Percentiles rank a stretch among this genome's conserved stretches.
These are phyloP conservation scores for Periconia digitata DNA, from an alignment of 2,329 filamentous ascomycete species.

Conservation along the genomic window DNA sequence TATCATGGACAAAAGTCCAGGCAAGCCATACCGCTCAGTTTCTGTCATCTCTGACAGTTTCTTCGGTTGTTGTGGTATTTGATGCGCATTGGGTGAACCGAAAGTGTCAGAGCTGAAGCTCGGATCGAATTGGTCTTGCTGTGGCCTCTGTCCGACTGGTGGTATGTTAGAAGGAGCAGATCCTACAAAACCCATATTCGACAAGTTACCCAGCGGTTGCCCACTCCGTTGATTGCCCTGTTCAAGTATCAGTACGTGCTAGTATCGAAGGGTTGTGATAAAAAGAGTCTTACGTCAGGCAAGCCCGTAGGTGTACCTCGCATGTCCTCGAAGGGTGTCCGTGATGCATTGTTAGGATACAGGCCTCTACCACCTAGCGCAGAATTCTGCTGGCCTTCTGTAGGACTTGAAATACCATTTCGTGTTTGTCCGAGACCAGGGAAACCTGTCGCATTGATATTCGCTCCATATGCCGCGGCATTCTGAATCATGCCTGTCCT, in stretches of 20 bases:
- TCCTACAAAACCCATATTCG: constrained; percentile 33
- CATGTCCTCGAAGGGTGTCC: constrained; percentile 36
- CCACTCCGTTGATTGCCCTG: constrained; percentile 29
- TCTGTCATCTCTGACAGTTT: constrained; percentile 61
- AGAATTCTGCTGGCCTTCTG: constrained; percentile 38
- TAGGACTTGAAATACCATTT: constrained; percentile 45
- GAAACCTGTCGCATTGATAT: constrained; percentile 40
- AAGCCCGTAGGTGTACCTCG: constrained; percentile 25
- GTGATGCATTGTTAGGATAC: constrained; percentile 24
- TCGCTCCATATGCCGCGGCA: constrained; percentile 47
- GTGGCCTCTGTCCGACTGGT: constrained; percentile 29
- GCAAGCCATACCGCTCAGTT: constrained; percentile 61
- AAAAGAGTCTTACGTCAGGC: constrained; percentile 37
- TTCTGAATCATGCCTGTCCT: constrained; percentile 55
- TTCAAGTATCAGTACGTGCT: constrained; percentile 7
- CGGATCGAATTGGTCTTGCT: constrained; percentile 35
- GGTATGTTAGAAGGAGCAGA: constrained; percentile 22
- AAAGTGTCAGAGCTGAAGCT: constrained; percentile 31
- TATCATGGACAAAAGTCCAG: constrained; percentile 61
- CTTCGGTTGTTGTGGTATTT: constrained; percentile 41
- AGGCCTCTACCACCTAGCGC: constrained; percentile 33
- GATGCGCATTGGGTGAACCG: constrained; percentile 34
- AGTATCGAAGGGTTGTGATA: background rate
- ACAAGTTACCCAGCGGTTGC: constrained; percentile 29
- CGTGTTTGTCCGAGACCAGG: constrained; percentile 47